These are phyloP conservation scores for Pochonia chlamydosporia DNA, from an alignment of 2,329 filamentous ascomycete genomes.

Conservation along the genomic window DNA sequence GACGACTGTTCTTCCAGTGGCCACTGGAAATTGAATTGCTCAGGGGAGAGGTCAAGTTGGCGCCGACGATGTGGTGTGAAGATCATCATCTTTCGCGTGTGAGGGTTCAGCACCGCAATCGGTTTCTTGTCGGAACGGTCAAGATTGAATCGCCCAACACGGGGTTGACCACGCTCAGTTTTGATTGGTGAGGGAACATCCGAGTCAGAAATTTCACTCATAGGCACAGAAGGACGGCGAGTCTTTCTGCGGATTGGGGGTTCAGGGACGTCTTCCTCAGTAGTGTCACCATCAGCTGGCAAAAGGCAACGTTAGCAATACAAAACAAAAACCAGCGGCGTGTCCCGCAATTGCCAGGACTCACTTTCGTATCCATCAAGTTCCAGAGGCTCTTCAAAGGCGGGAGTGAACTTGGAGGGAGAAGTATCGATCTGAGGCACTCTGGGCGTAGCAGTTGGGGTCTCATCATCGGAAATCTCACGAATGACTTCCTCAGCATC, in stretches of 20 bases:
- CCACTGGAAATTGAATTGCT: constrained; percentile 47
- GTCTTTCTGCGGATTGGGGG: constrained; percentile 43
- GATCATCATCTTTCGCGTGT: constrained; percentile 57
- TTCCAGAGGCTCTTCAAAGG: constrained; percentile 32
- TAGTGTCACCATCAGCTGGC: constrained; percentile 55
- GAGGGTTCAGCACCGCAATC: constrained; percentile 52
- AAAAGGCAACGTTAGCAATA: constrained; percentile 10
- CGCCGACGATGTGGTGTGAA: constrained; percentile 49
- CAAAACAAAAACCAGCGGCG: not conserved
- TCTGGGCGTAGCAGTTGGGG: constrained; percentile 36
- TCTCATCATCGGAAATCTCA: constrained; percentile 33
- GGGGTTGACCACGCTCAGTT: constrained; percentile 45
- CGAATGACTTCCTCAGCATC: constrained; percentile 37
- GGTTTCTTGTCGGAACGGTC: constrained; percentile 50
- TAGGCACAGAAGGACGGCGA: constrained; percentile 30
- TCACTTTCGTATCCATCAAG: constrained; percentile 57
- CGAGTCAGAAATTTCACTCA: constrained; percentile 42
- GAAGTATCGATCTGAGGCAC: constrained; percentile 21
- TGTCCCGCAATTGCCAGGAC: constrained; percentile 25
- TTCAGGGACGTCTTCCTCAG: constrained; percentile 52
- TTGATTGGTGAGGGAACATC: constrained; percentile 43
- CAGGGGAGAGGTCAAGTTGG: constrained; percentile 47
- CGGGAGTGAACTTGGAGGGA: constrained; percentile 18
- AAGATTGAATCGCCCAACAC: constrained; percentile 48
- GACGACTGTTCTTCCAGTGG: constrained; percentile 35